phyloP scores from a whole-genome alignment of 495 filamentous ascomycete genomes.

The Darksidea phi region DNA sequence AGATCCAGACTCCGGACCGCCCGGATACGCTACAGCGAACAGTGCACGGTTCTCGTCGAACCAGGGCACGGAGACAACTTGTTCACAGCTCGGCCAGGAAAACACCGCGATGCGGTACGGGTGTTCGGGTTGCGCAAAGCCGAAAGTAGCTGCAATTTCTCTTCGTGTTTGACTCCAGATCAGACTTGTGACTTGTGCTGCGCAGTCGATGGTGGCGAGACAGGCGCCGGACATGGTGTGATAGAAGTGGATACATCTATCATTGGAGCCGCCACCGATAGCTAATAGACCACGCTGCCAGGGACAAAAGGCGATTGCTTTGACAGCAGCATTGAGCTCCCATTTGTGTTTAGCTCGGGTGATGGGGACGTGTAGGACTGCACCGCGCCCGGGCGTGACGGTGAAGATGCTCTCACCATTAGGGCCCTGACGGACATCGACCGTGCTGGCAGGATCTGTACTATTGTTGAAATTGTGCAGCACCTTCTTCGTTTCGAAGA shows the following conservation, averaged over 20 bases:
- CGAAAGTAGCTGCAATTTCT: conserved; percentile 91
- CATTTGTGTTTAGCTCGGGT: conserved; percentile 71
- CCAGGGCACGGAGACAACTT: conserved; percentile 89
- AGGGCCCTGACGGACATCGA: conserved; percentile 34
- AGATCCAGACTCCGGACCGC: conserved; percentile 48
- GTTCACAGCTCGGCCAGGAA: conserved; percentile 88
- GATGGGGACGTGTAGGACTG: conserved; percentile 37
- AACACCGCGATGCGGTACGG: conserved; percentile 90
- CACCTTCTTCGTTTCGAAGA: conserved; percentile 71
- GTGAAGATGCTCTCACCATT: conserved; percentile 30
- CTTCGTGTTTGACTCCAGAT: conserved; percentile 84
- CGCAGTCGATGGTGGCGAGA: conserved; percentile 86
- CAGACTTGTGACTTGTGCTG: conserved; percentile 88
- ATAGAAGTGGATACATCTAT: conserved; percentile 94
- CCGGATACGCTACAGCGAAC: conserved; percentile 69
- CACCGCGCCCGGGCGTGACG: conserved; percentile 21
- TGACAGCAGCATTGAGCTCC: conserved; percentile 82
- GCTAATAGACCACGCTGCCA: conserved; percentile 88
- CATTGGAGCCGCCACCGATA: conserved; percentile 89
- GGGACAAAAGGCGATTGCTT: conserved; percentile 95
- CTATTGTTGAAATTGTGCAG: conserved; percentile 40
- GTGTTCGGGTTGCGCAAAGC: conserved; percentile 93
- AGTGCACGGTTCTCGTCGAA: conserved; percentile 74
- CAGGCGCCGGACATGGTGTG: conserved; percentile 82
- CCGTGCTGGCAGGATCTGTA: conserved; percentile 12